phyloP scores from a whole-genome alignment of 371 early-diverging fungal species.

The Chytridium lagenaria region DNA sequence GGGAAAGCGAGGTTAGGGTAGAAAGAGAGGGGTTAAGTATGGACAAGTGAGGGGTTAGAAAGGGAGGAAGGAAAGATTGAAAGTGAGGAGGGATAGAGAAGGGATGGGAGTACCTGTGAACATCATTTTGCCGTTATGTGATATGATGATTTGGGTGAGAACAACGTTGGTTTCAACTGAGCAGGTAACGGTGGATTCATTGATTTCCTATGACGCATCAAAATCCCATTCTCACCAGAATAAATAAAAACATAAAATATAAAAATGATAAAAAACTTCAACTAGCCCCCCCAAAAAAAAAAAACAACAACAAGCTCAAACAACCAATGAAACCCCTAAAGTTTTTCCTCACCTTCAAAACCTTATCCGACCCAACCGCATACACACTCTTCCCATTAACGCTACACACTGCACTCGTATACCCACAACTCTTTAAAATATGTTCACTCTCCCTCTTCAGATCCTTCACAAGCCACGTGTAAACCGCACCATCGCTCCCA shows the following conservation, averaged over 20 bases:
- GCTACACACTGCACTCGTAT: slow-evolving; percentile 51
- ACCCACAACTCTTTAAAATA: slow-evolving; percentile 58
- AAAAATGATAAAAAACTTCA: no score
- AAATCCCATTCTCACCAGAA: not conserved
- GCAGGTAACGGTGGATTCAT: slow-evolving; percentile 54
- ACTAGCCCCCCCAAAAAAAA: no score
- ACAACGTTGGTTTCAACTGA: slow-evolving; percentile 53
- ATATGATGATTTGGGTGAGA: slow-evolving; percentile 55
- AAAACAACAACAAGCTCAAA: no score
- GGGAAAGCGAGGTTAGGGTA: no score
- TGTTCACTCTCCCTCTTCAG: slow-evolving; percentile 60
- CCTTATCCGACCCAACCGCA: slow-evolving; percentile 59
- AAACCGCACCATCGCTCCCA: slow-evolving; percentile 62
- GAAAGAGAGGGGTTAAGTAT: no score
- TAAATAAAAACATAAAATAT: no score
- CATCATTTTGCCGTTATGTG: slow-evolving; percentile 60
- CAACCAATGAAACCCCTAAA: no score
- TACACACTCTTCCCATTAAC: slow-evolving; percentile 50
- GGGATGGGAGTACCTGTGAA: slow-evolving; percentile 52
- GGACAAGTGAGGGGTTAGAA: no score
- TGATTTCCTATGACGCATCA: slow-evolving; percentile 54
- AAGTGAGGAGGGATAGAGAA: not conserved
- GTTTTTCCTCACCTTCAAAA: slow-evolving; percentile 48
- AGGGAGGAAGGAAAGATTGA: not conserved
- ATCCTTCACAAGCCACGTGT: slow-evolving; percentile 55